Conservation (phyloP, 139 green algal genomes). For the Micractinium sp. region DNA sequence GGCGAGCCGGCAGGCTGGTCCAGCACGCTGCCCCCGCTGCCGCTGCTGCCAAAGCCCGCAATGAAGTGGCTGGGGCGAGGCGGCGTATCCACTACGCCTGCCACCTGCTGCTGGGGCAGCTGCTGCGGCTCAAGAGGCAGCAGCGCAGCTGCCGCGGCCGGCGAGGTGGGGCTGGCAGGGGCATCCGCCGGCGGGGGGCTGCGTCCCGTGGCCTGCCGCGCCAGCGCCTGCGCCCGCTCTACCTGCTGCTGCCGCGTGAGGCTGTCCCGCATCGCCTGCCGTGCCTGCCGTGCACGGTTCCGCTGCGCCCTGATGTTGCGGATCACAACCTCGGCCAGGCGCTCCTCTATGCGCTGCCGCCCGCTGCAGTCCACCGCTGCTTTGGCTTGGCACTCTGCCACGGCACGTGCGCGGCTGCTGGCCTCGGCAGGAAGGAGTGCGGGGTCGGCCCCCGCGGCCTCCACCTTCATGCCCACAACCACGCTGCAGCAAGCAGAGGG, state of each 20-base stretch:
- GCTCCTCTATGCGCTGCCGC: constrained; percentile 36
- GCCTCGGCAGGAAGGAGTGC: background rate
- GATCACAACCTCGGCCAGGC: constrained; percentile 40
- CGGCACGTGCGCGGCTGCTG: background rate
- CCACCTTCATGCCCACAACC: constrained; percentile 11
- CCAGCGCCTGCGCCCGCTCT: background rate
- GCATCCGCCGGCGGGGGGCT: background rate
- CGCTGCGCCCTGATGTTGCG: constrained; percentile 28
- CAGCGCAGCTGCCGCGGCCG: background rate
- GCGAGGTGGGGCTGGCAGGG: no score
- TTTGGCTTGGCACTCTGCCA: constrained; percentile 30
- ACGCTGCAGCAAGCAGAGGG: constrained; percentile 18
- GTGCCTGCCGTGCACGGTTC: background rate
- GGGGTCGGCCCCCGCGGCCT: background rate
- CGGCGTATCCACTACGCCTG: background rate
- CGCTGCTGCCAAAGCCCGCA: background rate
- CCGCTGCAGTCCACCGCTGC: constrained; percentile 30
- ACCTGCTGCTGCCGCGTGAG: background rate
- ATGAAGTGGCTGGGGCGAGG: background rate
- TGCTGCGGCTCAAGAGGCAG: background rate
- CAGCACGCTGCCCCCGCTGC: background rate
- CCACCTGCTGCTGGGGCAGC: constrained; percentile 6
- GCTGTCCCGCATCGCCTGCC: constrained; percentile 2
- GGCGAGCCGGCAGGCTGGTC: background rate
- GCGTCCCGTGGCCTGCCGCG: background rate